Percentiles rank a stretch among this genome's conserved stretches.
These are phyloP conservation scores for Avicennia marina DNA, from an alignment of 257 asterid species.

Conservation along the genomic window DNA sequence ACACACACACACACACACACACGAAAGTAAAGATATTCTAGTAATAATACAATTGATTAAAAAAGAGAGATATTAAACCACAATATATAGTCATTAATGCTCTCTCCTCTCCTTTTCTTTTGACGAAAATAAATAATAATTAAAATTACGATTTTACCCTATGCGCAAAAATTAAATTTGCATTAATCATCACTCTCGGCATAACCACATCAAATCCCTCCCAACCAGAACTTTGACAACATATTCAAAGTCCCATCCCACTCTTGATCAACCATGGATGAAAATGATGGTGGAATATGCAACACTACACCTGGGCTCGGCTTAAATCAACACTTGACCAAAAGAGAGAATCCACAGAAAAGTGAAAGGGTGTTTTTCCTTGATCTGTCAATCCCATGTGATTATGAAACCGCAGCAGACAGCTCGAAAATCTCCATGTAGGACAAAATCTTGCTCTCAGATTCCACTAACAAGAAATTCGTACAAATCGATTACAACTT, in stretches of 20 bases:
- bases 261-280: slow-evolving; percentile 24
- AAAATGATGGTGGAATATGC: slow-evolving; percentile 12
- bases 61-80: too few species aligned
- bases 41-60: too few species aligned
- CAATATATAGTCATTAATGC: slow-evolving; percentile 26
- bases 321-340: slow-evolving; percentile 18
- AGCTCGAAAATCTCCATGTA: too few species aligned
- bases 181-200: too few species aligned
- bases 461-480: too few species aligned
- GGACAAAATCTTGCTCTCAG: too few species aligned
- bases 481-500: too few species aligned
- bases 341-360: slow-evolving; percentile 8
- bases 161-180: too few species aligned
- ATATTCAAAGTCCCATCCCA: neutral
- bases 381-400: slow-evolving; percentile 32
- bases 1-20: too few species aligned
- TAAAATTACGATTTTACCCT: slow-evolving; percentile 10
- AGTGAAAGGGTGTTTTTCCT: slow-evolving; percentile 17
- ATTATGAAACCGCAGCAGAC: too few species aligned
- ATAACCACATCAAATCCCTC: neutral
- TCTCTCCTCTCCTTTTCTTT: slow-evolving; percentile 13
- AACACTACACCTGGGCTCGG: slow-evolving; percentile 29
- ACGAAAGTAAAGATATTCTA: too few species aligned
- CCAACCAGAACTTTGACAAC: neutral
- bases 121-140: slow-evolving; percentile 25